Evolutionary conservation across 805 yeast genomes (phyloP).

Genomic region (Priceomyces haplophilus): DNA sequence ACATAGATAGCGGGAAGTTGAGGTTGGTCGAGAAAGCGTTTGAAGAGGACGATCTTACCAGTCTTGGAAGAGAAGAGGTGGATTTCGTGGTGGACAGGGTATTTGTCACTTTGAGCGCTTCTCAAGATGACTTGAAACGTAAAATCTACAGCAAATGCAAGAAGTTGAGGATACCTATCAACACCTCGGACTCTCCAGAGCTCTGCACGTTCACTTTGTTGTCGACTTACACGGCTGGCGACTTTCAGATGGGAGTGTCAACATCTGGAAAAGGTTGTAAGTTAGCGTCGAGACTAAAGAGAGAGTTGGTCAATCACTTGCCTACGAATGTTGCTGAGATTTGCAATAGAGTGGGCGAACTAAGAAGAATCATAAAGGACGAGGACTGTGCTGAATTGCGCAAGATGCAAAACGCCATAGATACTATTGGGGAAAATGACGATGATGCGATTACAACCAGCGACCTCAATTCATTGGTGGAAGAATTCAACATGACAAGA

Average conservation of each 20-base stretch:
- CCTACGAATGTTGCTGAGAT: constrained; percentile 71
- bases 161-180: constrained; percentile 72
- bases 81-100: constrained; percentile 70
- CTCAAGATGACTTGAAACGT: constrained; percentile 26
- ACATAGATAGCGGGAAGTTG: constrained; percentile 23
- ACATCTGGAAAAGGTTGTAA: constrained; percentile 90
- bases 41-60: constrained; percentile 43
- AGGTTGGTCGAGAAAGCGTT: constrained; percentile 28
- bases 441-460: constrained; percentile 67
- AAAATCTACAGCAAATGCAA: constrained; percentile 51
- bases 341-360: constrained; percentile 64
- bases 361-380: constrained; percentile 54
- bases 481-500: constrained; percentile 55
- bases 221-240: constrained; percentile 68
- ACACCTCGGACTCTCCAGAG: constrained; percentile 70
- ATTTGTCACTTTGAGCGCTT: constrained; percentile 52
- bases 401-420: constrained; percentile 15
- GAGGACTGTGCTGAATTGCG: constrained; percentile 42
- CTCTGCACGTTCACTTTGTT: constrained; percentile 72
- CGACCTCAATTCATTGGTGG: constrained; percentile 58
- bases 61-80: constrained; percentile 61
- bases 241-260: constrained; percentile 76
- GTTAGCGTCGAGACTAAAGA: constrained; percentile 71
- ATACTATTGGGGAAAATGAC: constrained; percentile 53
- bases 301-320: constrained; percentile 63